Evolutionary conservation across 495 filamentous ascomycete species (phyloP), one percentile per base, ranked within the genome.

Genomic region (Penicillium roqueforti): DNA sequence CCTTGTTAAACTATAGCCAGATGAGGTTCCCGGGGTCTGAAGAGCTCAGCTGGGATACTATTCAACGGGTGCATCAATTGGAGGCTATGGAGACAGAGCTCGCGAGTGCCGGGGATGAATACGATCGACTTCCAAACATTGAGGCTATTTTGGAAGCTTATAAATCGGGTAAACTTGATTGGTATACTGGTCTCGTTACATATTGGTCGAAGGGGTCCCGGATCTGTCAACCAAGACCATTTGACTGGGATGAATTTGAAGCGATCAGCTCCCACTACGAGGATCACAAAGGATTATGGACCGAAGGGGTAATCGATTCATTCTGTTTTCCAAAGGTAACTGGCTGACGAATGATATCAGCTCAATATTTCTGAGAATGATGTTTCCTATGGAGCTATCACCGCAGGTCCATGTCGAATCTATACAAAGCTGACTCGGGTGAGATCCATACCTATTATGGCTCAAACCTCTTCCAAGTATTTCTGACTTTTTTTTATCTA

Each of bases 221-320:
- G 9, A 31, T 56, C 4, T 36, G 26, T 20, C 16, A 40, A 11
- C 39, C 47, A 44, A 46, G 37, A 19, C 18, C 4, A 32, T 56
- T 56, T 20, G 36, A 51, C 6, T 46, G 47, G 54, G 48, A 56
- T 40, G 47, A 56, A 26, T 52, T 56, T 13, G 43, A 41, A 22
- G 13, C 19, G 7, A 28, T 52, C 1, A 56, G 47, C 4, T 6
- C 32, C 2, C 22, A 16, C 11, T 4, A 42, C 37, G 6, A 28
- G 1, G 53, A 42, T 8, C 3, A 26, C 4, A 45, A 51, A 23
- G 38, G 48, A n/a, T 42, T 51, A 14, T 51, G 48, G 48, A 32
- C 28, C 3, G 48, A 51, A 51, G 48, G 38, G 16, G 26, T 42
- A 32, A 28, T 20, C 23, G 5, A n/a, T 19, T 13, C 34, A 11